Conservation (phyloP, 208 protist species). For the Trypanosomatidae sp. region DNA sequence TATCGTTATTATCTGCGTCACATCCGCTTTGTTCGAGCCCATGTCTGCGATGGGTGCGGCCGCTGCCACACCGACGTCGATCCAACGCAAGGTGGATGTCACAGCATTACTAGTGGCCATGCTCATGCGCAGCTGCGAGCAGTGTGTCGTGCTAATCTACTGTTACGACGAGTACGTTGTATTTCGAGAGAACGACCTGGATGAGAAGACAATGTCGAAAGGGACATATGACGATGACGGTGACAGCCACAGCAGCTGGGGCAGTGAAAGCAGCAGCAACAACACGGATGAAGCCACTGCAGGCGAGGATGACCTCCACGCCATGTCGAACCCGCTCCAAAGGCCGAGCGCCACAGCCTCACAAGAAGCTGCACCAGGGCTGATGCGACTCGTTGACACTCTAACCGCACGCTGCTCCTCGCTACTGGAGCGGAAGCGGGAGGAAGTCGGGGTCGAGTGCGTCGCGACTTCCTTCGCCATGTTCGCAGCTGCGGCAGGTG, state of each 20-base stretch:
- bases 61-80: slow-evolving; percentile 28
- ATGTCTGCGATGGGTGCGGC: slow-evolving; percentile 28
- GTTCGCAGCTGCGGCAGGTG: slow-evolving; percentile 16
- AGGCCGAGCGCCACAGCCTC: not conserved
- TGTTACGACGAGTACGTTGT: slow-evolving; percentile 32
- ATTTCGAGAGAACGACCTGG: slow-evolving; percentile 16
- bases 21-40: slow-evolving; percentile 19
- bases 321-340: too few relatives aligned
- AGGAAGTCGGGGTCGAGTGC: not conserved
- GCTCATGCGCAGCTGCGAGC: slow-evolving; percentile 88
- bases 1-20: slow-evolving; percentile 80
- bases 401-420: slow-evolving; percentile 7
- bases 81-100: slow-evolving; percentile 70
- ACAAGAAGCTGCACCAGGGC: slow-evolving; percentile 1
- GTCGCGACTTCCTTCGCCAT: slow-evolving; percentile 16
- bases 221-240: slow-evolving; percentile 7
- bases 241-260: not conserved
- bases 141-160: slow-evolving; percentile 61
- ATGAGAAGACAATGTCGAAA: slow-evolving; percentile 13
- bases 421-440: slow-evolving; percentile 19
- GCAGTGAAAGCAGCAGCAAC: slow-evolving; percentile 5
- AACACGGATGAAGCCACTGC: not conserved
- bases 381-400: slow-evolving; percentile 16
- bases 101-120: slow-evolving; percentile 84
- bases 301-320: not conserved